Base-by-base conservation (phyloP, 768 basidiomycete species). In the Hysterangium stoloniferum region DNA sequence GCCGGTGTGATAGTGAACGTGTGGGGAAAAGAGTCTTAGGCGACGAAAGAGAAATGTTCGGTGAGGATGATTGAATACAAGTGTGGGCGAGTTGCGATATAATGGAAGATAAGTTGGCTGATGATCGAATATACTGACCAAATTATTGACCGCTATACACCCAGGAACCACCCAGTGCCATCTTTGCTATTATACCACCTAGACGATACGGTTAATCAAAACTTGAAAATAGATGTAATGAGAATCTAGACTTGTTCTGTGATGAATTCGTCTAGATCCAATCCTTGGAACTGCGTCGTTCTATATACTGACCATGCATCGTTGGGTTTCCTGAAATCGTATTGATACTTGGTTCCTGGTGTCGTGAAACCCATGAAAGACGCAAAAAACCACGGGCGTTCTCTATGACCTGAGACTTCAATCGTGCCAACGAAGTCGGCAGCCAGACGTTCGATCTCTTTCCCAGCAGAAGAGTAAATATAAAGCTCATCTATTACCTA, bases 401-500 rank as follows among this genome's bases (percentile, higher is more conserved):
- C 68, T 24, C 80, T 71, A 24, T 77, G 69, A 7, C 74, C 73
- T 44, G 64, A 62, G n/a, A 81, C 62, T 8, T 69, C 68, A 24
- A 79, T 73, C 4, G 81, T 69, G 20, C 88, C 88, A 33, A 91
- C 80, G 51, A 83, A 80, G 45, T 83, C 78, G 12, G 74, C 65
- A 4, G 75, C 82, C 20, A 91, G 63, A 13, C 80, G 82, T 17
- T 64, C 62, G 45, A 84, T 54, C 43, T 67, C 71, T 55, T 68
- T 57, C 24, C 88, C 87, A 4, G 64, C 62, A 41, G 73, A 67
- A 31, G 76, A 68, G 65, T 86, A 81, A 36, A 92, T 62, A 63
- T 87, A 86, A 28, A 91, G 71, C 64, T 88, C 84, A 58, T 90
- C 86, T 53, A 80, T 83, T 59, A 90, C 84, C 84, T 83, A 52